Evolutionary conservation across 306 rosid genomes (phyloP).

Genomic region (Phaseolus lunatus): DNA sequence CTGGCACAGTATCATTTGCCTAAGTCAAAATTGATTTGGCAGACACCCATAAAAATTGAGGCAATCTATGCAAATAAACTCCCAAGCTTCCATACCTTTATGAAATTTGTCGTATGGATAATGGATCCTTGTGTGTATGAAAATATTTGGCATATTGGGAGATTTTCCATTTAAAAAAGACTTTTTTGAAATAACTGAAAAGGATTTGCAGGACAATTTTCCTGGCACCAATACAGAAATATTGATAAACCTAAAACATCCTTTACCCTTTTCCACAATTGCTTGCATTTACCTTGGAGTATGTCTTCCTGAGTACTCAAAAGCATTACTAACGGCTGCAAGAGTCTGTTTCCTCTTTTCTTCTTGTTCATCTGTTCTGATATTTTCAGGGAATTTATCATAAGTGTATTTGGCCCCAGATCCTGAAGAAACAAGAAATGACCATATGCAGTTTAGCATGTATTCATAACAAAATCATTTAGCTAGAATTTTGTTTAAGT

Average conservation of each 20-base stretch:
- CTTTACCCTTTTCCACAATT: constrained; percentile 22
- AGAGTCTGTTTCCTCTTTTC: constrained; percentile 93
- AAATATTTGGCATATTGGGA: constrained; percentile 11
- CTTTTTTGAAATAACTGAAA: constrained; percentile 23
- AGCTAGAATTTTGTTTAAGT: constrained; percentile 18
- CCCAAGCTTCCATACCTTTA: constrained; percentile 23
- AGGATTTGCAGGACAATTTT: constrained; percentile 28
- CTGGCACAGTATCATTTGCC: background rate
- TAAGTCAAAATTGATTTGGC: constrained; percentile 30
- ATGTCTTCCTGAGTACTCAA: constrained; percentile 80
- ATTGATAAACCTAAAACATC: constrained; percentile 19
- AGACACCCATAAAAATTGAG: constrained; percentile 12
- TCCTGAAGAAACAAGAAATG: constrained; percentile 56
- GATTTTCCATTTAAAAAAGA: constrained; percentile 31
- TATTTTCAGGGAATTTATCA: constrained; percentile 86
- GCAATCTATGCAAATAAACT: constrained; percentile 20
- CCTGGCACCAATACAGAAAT: constrained; percentile 11
- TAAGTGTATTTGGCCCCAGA: constrained; percentile 81
- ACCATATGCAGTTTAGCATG: constrained; percentile 25
- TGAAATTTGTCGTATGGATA: constrained; percentile 12
- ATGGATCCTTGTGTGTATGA: background rate
- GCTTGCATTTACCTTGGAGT: constrained; percentile 70
- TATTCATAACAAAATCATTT: constrained; percentile 20
- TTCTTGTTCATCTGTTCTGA: constrained; percentile 86
- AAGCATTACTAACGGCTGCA: constrained; percentile 81